These are phyloP conservation scores for Excoecaria cochinchinensis DNA, from an alignment of 345 rosid genomes.

Conservation along the genomic window DNA sequence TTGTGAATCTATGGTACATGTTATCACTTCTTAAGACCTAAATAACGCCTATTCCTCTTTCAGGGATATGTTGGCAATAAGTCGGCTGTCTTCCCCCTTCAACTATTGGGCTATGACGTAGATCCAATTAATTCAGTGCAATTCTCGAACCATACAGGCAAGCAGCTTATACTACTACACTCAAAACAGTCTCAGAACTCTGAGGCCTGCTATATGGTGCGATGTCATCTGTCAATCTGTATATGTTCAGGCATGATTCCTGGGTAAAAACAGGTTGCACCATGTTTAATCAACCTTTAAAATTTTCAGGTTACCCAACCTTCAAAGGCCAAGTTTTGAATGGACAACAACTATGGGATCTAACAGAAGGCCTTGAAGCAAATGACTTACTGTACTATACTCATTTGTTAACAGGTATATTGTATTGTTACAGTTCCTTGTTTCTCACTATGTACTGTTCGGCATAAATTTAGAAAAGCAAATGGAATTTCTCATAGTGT, in stretches of 20 bases:
- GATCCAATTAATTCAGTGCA: constrained; percentile 97
- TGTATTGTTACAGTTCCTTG: not conserved
- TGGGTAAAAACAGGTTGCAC: not conserved
- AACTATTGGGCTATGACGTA: constrained; percentile 90
- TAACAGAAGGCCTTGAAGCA: constrained; percentile 88
- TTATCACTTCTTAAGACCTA: constrained; percentile 2
- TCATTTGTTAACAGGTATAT: constrained; percentile 82
- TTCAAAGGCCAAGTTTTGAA: constrained; percentile 94
- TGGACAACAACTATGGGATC: constrained; percentile 80
- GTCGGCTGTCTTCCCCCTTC: constrained; percentile 95
- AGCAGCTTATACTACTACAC: constrained; percentile 39
- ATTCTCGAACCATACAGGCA: constrained; percentile 98
- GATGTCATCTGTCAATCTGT: constrained; percentile 35
- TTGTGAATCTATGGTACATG: not conserved
- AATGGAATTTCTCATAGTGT: not conserved
- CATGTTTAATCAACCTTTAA: constrained; percentile 19
- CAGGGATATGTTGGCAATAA: constrained; percentile 99
- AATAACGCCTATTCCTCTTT: constrained; percentile 9
- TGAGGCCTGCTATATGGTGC: constrained; percentile 39
- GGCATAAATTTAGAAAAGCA: not conserved
- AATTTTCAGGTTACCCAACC: constrained; percentile 79
- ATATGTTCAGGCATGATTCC: constrained; percentile 29
- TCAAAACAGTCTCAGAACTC: constrained; percentile 31
- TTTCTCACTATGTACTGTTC: not conserved
- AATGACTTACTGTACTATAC: constrained; percentile 80